Base-by-base conservation (phyloP, 768 basidiomycete genomes). In the Gautieria morchelliformis region DNA sequence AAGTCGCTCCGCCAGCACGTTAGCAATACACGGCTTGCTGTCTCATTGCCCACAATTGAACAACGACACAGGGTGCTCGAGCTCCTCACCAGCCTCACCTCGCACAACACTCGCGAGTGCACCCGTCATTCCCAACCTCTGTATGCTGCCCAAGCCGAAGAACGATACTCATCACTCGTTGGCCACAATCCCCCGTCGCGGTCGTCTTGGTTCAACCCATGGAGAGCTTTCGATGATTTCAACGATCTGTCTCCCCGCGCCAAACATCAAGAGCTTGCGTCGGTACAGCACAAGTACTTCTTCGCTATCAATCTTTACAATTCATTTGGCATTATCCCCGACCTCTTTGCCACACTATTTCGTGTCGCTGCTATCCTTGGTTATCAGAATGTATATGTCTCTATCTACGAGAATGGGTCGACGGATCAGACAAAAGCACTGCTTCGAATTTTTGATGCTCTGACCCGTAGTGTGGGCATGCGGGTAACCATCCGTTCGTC, bases 241-340 rank as follows among this genome's bases (percentile, higher is more conserved):
- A 71, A 74, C 45, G 70, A 71, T 54, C 69, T 48, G 14, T 52
- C 51, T 65, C 63, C 67, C 70, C 48, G 69, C 75, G 32, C 67
- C 68, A 58, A 63, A 63, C 63, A 65, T n/a, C 66, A 68, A 10
- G 65, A 68, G 20, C 62, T 69, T 19, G 69, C 75, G 27, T 67
- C 77, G 11, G 77, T 76, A 65, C 81, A 87, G 62, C 96, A 99
- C 82, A 98, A 99, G 69, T 99, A 98, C 70, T 98, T 92, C 73
- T 96, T 99, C 71, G 95, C 93, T 59, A 98, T 99, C 79, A 99
- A 99, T 72, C 78, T 98, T 59, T 97, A 97, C 79, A 99, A 99
- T 77, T 97, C 94, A 12, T 99, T 98, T 81, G 93, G 96, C 72
- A 75, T 98, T 69, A 94, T 98, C 63, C 94, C 96, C 17, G 96